These are phyloP conservation scores for Firmiana major DNA, from an alignment of 345 rosid species.

Conservation along the genomic window DNA sequence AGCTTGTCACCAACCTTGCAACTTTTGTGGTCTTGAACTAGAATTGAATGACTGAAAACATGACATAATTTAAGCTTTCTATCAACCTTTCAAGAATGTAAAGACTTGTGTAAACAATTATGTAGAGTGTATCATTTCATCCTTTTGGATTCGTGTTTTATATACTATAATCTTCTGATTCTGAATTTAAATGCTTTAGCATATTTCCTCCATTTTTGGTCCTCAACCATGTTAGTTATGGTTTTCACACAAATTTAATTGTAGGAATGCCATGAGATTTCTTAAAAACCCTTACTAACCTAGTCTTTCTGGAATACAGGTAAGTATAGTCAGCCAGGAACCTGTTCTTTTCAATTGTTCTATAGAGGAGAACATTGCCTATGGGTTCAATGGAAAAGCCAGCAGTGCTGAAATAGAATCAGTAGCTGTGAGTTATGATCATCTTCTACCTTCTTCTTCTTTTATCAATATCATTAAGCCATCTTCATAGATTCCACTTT, in stretches of 20 bases:
- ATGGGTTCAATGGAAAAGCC: slow-evolving; percentile 65
- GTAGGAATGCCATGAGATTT: neutral
- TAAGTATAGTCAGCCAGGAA: slow-evolving; percentile 97
- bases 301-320: slow-evolving; percentile 34
- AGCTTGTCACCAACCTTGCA: neutral
- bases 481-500: neutral
- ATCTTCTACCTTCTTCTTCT: neutral
- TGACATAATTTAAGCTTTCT: neutral
- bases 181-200: neutral
- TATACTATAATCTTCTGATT: neutral
- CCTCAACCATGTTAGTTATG: neutral
- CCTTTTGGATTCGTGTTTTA: neutral
- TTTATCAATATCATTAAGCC: neutral
- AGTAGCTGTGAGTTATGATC: slow-evolving; percentile 54
- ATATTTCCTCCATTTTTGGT: neutral
- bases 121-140: neutral
- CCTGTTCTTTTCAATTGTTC: slow-evolving; percentile 68
- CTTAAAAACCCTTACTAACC: neutral
- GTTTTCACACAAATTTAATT: neutral
- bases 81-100: neutral
- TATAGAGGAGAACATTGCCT: slow-evolving; percentile 47
- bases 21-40: neutral
- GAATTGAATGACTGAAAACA: neutral
- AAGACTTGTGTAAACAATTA: neutral
- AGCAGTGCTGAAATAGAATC: slow-evolving; percentile 51